Conservation (phyloP, 495 filamentous ascomycete genomes). For the Echria macrotheca region DNA sequence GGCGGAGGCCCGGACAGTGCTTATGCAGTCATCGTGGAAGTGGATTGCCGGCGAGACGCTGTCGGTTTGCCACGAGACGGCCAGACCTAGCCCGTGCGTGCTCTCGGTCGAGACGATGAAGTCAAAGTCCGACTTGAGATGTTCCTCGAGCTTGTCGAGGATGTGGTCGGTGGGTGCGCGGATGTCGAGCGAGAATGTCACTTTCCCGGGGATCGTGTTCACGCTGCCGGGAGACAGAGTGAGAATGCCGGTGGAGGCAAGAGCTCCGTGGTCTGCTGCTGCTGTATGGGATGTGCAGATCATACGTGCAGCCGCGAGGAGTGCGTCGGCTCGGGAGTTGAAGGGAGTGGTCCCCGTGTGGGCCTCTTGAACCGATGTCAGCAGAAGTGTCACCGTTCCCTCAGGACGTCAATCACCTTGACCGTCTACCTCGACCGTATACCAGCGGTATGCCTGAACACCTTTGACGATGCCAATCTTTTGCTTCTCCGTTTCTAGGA, state of each 20-base stretch:
- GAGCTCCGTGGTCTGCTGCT: slow-evolving; percentile 49
- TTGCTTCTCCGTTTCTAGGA: slow-evolving; percentile 55
- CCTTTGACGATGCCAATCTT: slow-evolving; percentile 68
- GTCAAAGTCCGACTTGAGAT: slow-evolving; percentile 26
- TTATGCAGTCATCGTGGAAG: slow-evolving; percentile 67
- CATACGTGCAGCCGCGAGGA: slow-evolving; percentile 63
- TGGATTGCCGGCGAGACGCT: slow-evolving; percentile 59
- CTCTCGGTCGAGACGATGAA: slow-evolving; percentile 20
- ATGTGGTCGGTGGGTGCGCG: slow-evolving; percentile 55
- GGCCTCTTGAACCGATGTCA: slow-evolving; percentile 47
- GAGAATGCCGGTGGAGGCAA: slow-evolving; percentile 70
- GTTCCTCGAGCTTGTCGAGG: slow-evolving; percentile 48
- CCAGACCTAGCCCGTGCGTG: slow-evolving; percentile 28
- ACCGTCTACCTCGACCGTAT: slow-evolving; percentile 59
- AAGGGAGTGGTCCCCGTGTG: slow-evolving; percentile 77
- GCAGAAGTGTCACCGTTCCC: too few relatives aligned
- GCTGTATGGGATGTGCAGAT: slow-evolving; percentile 61
- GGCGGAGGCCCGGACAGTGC: slow-evolving; percentile 58
- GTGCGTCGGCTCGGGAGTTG: slow-evolving; percentile 52
- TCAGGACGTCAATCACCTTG: slow-evolving; percentile 31
- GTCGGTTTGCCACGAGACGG: slow-evolving; percentile 38
- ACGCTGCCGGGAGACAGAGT: slow-evolving; percentile 61
- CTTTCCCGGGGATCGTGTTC: slow-evolving; percentile 69
- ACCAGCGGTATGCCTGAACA: slow-evolving; percentile 68
- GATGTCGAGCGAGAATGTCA: slow-evolving; percentile 68